Base-by-base conservation (phyloP, 2,329 filamentous ascomycete genomes). In the Fusarium sp. region DNA sequence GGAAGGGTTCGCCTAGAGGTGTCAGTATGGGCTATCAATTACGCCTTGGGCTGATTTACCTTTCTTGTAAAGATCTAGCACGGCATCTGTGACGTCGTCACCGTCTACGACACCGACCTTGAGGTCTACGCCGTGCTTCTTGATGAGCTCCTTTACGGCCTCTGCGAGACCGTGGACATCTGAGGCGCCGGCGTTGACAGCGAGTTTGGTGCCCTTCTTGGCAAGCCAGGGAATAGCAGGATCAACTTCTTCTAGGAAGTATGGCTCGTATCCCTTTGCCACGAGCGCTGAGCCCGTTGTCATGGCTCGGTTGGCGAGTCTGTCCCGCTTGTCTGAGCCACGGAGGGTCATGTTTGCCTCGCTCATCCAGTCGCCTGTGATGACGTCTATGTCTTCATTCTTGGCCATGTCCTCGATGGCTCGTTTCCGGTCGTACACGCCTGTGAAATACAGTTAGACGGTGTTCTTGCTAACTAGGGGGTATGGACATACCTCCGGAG, bases 251-350 rank as follows among this genome's bases (percentile, higher is more conserved):
- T 77, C 76, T 71, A 76, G 69, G 71, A 81, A 72, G 67, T 77
- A 68, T 74, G 59, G 85, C 82, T 85, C 84, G 85, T 50, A 85
- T 81, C 31, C 71, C 60, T 75, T 75, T n/a, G 73, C 68, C 9
- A 74, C 70, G 1, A 70, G 58, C 1, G 67, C 57, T 73, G 70
- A 71, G 11, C 71, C 77, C 7, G 78, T 79, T 9, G 75, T 66
- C 62, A 74, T 72, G 13, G 70, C 60, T 12, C 66, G 63, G 15
- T 72, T 66, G 40, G 70, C 70, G 6, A 75, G 67, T 9, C 58
- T 61, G 59, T 76, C 70, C 5, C 72, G 68, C 65, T 77, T 77
- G 68, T 76, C 72, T 47, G 73, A 71, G 46, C 75, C 75, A 30
- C 73, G 71, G 36, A 76, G 72, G 6, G 75, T 75, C 75, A 78